Evolutionary conservation across 768 basidiomycete species (phyloP), one percentile per base, ranked within the genome.

Genomic region (Kwoniella bestiolae): DNA sequence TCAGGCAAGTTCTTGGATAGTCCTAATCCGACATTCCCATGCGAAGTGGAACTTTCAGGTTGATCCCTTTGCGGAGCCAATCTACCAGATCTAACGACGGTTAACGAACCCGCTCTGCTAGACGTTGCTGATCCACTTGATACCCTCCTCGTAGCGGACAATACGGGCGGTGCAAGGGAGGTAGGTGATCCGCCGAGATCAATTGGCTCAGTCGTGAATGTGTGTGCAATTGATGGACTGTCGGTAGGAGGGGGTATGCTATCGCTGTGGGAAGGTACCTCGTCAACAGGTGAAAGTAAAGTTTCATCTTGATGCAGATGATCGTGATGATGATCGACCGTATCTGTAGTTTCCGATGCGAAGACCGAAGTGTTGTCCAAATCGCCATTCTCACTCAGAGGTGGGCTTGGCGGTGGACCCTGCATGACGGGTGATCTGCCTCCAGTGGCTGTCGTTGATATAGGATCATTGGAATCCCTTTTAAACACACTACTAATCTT

Each of bases 391-490:
- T 76, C 73, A 58, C 78, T 79, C n/a, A 78, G 51, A 1, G 79
- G 79, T 21, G 79, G 79, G 56, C 76, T 78, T 16, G 78, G 78
- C 32, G 79, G 79, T 16, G 78, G 61, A 8, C 66, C 72, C 50
- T 70, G 68, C 68, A 68, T 73, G 31, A 66, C 49, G 12, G 26
- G 63, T n/a, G 35, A 63, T 21, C 51, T 60, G 23, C 38, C 35
- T 28, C 50, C 34, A 23, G 56, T 2, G 16, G 18, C 21, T 8
- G 47, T 8, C 47, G 47, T 18, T 25, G 56, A 16, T 3, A 57
- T 57, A 21, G 56, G 28, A 16, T 53, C 53, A 29, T 25, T 46
- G 25, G 41, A 9, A 49, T 70, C 62, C 57, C 55, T 69, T 25
- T 49, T 67, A 61, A 77, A 72, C 7, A 68, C 68, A 21, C 52